A percentile compares a stretch with the other conserved stretches of the same genome.
Conservation (phyloP, 2,329 filamentous ascomycete genomes). For the Aspergillus fijiensis region DNA sequence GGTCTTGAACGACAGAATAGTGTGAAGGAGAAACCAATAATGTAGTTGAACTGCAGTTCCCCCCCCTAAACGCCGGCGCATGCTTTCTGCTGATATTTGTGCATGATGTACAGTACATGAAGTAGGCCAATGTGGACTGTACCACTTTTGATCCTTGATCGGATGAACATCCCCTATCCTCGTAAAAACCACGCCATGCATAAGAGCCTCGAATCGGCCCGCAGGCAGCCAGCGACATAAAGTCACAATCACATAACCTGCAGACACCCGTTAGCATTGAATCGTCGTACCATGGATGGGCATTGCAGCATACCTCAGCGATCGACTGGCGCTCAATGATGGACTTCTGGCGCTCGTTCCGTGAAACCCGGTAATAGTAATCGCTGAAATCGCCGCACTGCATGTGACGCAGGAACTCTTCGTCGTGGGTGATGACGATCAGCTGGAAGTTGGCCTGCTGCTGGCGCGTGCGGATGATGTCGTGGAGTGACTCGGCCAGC, state of each 20-base stretch:
- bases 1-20: background rate
- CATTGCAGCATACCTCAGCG: slow-evolving; percentile 43
- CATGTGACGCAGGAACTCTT: slow-evolving; percentile 93
- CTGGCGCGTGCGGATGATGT: slow-evolving; percentile 80
- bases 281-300: slow-evolving; percentile 2
- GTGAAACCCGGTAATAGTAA: slow-evolving; percentile 81
- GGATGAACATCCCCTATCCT: background rate
- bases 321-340: slow-evolving; percentile 69
- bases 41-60: no score
- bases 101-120: background rate
- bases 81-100: background rate
- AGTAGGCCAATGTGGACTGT: background rate
- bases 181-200: background rate
- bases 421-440: slow-evolving; percentile 98
- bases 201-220: no score
- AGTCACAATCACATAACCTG: slow-evolving; percentile 2
- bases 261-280: background rate
- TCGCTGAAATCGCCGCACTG: slow-evolving; percentile 91
- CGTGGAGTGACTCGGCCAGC: slow-evolving; percentile 77
- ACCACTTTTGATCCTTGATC: background rate
- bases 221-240: no score
- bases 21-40: background rate
- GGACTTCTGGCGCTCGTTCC: slow-evolving; percentile 83
- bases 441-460: slow-evolving; percentile 95
- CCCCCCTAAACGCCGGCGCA: background rate